Base-by-base conservation (phyloP, 208 protist genomes). In the Trypanosoma grayi region DNA sequence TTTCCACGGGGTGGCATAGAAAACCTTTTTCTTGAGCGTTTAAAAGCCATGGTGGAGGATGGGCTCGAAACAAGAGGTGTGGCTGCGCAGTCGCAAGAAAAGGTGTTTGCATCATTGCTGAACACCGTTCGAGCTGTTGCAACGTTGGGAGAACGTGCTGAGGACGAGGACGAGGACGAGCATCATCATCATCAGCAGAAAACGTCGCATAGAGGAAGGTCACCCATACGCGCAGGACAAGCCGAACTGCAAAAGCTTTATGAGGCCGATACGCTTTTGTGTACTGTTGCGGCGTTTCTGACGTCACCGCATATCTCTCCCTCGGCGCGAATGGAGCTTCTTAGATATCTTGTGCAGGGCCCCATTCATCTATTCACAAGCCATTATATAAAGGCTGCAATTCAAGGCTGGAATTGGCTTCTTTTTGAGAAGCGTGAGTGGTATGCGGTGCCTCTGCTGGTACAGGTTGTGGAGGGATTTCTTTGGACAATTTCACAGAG, bases 361-460 rank as follows among this genome's bases (percentile, higher is more conserved):
- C 75, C 88, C 1, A 75, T 94, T 18, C 72, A 76, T 40, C 60
- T 78, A 34, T 89, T 90, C 56, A 59, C 74, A 70, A 77, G 64
- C 24, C 70, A 79, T 52, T 41, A 75, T 52, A 64, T 90, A 40
- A 56, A 70, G 18, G 68, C 77, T 14, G 88, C 83, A n/a, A 75
- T 82, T 39, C 59, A 76, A 39, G 51, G 77, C 58, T 92, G 85
- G 84, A 70, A 62, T 31, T 91, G 84, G 85, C 59, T 94, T 65
- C 66, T 92, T 31, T 74, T 71, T 54, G 73, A 73, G 43, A 71
- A 73, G 55, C 65, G 66, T 11, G 75, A 75, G 48, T 61, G 55
- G 8, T 85, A 80, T 60, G 66, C 80, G 36, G 48, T 88, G 39
- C 71, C 74, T 30, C 40, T 92, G 24, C 60, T 91, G 37, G 59